Base-by-base conservation (phyloP, 768 basidiomycete species). In the Artomyces pyxidatus region DNA sequence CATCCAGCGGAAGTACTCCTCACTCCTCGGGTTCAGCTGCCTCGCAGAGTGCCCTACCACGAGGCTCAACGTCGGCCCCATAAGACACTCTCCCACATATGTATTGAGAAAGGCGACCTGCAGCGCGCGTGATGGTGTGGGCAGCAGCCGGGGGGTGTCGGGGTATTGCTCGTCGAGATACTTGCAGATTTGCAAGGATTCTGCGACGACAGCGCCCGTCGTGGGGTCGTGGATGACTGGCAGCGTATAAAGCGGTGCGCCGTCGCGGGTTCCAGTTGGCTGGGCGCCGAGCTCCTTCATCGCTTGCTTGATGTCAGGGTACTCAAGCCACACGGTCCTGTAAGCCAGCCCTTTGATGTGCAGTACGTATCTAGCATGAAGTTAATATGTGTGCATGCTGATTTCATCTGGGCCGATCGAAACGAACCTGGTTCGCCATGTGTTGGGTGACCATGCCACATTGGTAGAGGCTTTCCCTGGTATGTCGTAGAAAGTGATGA, bases 121-220 rank as follows among this genome's bases (percentile, higher is more conserved):
- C 5, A 55, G 37, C 17, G 42, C 43, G 16, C 26, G 37, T 19
- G 57, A 32, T 6, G 48, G 46, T 6, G 2, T 17, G 2, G 49
- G 54, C 30, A 60, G 28, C 14, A 60, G 41, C 11, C 32, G 5
- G 23, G 50, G 48, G 12, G 27, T 28, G 23, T 41, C 42, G 6
- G 54, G 41, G 37, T 52, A 58, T 7, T 47, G 27, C 21, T 49
- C 48, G n/a, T 60, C 59, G 22, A 60, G 49, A 32, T 56, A 58
- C 25, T 45, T 23, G 3, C 47, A 52, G 42, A 60, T 58, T 5
- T 23, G 25, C 28, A 17, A 38, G 4, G 57, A 60, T 29, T 60
- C 57, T 3, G 59, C 35, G 40, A 58, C 41, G 41, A 50, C 32
- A 5, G 25, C 47, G 26, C 42, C 48, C 6, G 49, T 53, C 22